Evolutionary conservation across 2,329 filamentous ascomycete genomes (phyloP), one percentile per base, ranked within the genome.

Genomic region (Cladosporium colombiae): DNA sequence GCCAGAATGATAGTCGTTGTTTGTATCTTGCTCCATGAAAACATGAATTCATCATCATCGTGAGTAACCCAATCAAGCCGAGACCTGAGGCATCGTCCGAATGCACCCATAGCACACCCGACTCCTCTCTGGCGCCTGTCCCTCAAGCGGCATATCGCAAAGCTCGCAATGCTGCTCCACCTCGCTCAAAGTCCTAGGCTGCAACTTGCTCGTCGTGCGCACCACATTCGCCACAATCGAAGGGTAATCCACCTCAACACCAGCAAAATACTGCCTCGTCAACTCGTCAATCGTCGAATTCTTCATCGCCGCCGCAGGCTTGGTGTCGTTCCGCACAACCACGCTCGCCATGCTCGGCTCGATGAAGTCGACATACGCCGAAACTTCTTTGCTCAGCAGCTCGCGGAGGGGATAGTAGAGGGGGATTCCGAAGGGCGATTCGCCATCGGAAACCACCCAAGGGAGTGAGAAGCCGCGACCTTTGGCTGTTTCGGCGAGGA

Each of bases 171-270:
- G 71, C 27, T 70, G 70, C 16, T 74, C 73, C 35, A 71, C 66
- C 67, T 71, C 74, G 75, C 53, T 69, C 74, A 23, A 72, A 73
- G 8, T 8, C 0, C 81, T 75, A 29, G 86, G 79, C 55, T 88
- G 82, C 49, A 98, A 83, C 78, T 96, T 97, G 61, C 88, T 89
- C n/a, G 91, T 89, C 37, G 94, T 99, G 68, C 92, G 88, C 5
- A 97, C 94, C 11, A 99, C 95, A 76, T 99, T 99, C 35, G 93
- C 90, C 70, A 99, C 93, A 65, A 98, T 92, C 64, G 91, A 92
- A 3, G 93, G 91, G 74, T 96, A 97, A 66, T 90, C 90, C 70
- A 88, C 86, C 75, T 97, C 93, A 18, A 97, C 92, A 49, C 88
- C 89, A 70, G 88, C 86, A 74, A 99, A 97, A 77, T 97, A 99